Base-by-base conservation (phyloP, 192 early-diverging fungal genomes). In the Coemansia sp. region DNA sequence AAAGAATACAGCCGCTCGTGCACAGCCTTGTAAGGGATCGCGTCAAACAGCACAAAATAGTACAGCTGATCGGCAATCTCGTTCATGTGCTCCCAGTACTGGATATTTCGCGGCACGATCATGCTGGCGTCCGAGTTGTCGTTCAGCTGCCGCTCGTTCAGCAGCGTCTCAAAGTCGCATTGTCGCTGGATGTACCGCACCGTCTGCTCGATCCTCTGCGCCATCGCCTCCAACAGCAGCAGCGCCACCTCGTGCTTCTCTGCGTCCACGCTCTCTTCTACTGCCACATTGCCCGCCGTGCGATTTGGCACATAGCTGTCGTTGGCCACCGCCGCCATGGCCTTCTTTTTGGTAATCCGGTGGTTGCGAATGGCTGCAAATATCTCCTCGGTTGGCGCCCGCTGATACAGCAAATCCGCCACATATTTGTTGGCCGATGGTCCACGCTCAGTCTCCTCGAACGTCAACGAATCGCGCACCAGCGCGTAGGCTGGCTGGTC, bases 11-110 rank as follows among this genome's bases (percentile, higher is more conserved):
- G 81, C 29, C 85, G 81, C 27, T 65, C 66, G 22, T 87, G 72
- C 6, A 87, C 76, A 27, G 73, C 79, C 36, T 79, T 72, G 70
- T 86, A 89, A 17, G 84, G 65, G 12, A 89, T 70, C 35, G 82
- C 80, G 12, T 83, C 84, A 32, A 64, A 60, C 10, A 68, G 70
- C 41, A 87, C 88, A 80, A 90, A 86, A 46, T 84, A 86, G 60
- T 88, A 88, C 4, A 92, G 67, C 50, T 90, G 88, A 67, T 92
- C 90, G 7, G 87, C 89, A 4, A 86, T 78, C 65, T 90, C 88
- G 53, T 85, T 87, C 80, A 89, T 84, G 10, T 88, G 64, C 61
- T 90, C 87, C 88, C 89, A 89, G 46, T 87, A 86, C 62, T 84
- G 81, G 11, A 89, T 56, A 52, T 87, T 84, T 32, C 80, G 70